Conservation (phyloP, 495 filamentous ascomycete species). For the Sordaria brevicollis region DNA sequence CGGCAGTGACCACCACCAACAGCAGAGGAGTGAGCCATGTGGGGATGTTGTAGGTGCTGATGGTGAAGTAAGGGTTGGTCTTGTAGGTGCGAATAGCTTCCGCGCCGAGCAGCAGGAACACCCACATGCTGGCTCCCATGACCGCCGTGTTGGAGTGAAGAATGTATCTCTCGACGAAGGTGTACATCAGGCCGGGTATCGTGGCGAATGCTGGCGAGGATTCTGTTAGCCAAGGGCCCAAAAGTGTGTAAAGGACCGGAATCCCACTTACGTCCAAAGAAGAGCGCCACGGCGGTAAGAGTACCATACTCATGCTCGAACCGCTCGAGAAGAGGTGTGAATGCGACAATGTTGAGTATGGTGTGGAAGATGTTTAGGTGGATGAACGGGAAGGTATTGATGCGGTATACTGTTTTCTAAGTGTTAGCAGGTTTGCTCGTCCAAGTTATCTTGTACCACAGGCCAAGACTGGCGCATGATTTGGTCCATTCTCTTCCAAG, state of each 20-base stretch:
- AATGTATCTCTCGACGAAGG: conserved; percentile 58
- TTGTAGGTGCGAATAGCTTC: conserved; percentile 74
- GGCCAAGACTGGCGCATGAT: not conserved
- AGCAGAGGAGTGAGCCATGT: conserved; percentile 86
- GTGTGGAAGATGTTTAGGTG: conserved; percentile 72
- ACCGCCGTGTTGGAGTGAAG: conserved; percentile 55
- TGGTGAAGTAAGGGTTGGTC: conserved; percentile 62
- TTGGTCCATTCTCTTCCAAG: not conserved
- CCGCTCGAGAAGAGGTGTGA: conserved; percentile 76
- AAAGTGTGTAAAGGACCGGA: not conserved
- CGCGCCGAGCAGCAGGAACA: conserved; percentile 73
- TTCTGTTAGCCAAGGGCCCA: conserved; percentile 5
- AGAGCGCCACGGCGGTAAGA: conserved; percentile 69
- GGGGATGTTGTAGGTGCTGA: conserved; percentile 67
- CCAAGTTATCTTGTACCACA: not conserved
- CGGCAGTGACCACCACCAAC: conserved; percentile 55
- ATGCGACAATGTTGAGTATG: conserved; percentile 65
- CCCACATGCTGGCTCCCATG: conserved; percentile 78
- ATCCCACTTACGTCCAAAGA: conserved; percentile 73
- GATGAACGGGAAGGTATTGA: conserved; percentile 87
- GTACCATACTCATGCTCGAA: conserved; percentile 94
- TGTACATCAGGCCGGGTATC: conserved; percentile 62
- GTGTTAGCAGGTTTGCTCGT: not conserved
- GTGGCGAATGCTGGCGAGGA: conserved; percentile 57
- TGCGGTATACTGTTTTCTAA: conserved; percentile 62